Base-by-base conservation (phyloP, 2,329 filamentous ascomycete genomes). In the Mollisiaceae sp. region DNA sequence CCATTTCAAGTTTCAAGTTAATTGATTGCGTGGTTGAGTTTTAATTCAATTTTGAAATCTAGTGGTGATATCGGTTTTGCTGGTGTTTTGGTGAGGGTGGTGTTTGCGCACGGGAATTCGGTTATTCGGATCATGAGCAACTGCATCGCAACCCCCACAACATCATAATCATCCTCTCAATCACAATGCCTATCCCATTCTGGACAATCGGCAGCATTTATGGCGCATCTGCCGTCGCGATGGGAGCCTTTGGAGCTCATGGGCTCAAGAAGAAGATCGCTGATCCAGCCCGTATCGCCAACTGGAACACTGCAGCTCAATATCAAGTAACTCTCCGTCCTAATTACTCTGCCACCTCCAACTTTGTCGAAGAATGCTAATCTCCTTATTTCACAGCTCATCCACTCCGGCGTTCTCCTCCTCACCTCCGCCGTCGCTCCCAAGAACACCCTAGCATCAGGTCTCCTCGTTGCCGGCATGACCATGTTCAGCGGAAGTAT, bases 211-310 rank as follows among this genome's bases (percentile, higher is more conserved):
- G 86, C 67, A 87, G 85, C 73, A 75, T 90, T 60, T 88, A 84
- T 73, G 88, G 87, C 76, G 88, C 87, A 11, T 78, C 83, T 4
- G 83, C 84, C 73, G 88, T 91, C 58, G 80, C 80, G 18, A 75
- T 90, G 63, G 88, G 88, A 38, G 89, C 89, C 0, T 91, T 91
- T 76, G 89, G 89, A 41, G 87, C 88, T 14, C 89, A 91, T 74
- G 88, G 88, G 12, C 79, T 91, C 47, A 90, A 89, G 78, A 82
- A 82, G 65, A 79, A 80, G 69, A 86, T 89, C 73, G 73, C 82
- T 11, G 87, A 90, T 70, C 87, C 88, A 2, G 76, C 80, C 14
- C 82, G 82, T 66, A 76, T 90, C 47, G 83, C 85, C 6, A 89
- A 82, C 74, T 91, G 86, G 83, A 76, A 78, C 12, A 91, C 88